phyloP scores from a whole-genome alignment of 2,329 filamentous ascomycete species.

The Apiospora phragmitis region DNA sequence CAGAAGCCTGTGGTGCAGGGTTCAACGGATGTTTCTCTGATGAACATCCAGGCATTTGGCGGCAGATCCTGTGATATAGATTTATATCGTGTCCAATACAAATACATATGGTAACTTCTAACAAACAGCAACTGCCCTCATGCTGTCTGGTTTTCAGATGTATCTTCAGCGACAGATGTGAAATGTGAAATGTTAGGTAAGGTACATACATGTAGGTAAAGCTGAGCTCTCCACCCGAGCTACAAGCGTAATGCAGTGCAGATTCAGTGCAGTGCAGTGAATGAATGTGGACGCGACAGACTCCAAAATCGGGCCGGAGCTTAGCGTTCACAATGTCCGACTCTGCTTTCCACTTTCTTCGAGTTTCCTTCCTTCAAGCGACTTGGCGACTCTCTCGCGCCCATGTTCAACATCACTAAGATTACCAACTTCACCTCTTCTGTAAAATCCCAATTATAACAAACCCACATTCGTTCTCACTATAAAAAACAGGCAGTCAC shows the following conservation, averaged over 20 bases:
- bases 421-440: too few species aligned
- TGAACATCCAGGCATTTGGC: neutral
- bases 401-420: neutral
- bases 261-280: neutral
- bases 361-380: neutral
- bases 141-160: too few species aligned
- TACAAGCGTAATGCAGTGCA: neutral
- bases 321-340: neutral
- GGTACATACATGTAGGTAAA: neutral
- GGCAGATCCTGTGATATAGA: too few species aligned
- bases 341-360: neutral
- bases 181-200: too few species aligned
- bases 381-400: neutral
- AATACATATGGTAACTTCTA: neutral
- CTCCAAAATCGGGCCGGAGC: neutral
- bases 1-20: neutral
- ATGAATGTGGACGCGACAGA: neutral
- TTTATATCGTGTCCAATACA: neutral
- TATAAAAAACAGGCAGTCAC: neutral
- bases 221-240: neutral
- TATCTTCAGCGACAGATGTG: too few species aligned
- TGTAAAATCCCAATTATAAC: neutral
- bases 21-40: neutral
- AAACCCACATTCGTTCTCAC: neutral
- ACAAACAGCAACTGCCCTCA: too few species aligned